phyloP scores from a whole-genome alignment of 352 stramenopile species.

The Globisporangium parvum region DNA sequence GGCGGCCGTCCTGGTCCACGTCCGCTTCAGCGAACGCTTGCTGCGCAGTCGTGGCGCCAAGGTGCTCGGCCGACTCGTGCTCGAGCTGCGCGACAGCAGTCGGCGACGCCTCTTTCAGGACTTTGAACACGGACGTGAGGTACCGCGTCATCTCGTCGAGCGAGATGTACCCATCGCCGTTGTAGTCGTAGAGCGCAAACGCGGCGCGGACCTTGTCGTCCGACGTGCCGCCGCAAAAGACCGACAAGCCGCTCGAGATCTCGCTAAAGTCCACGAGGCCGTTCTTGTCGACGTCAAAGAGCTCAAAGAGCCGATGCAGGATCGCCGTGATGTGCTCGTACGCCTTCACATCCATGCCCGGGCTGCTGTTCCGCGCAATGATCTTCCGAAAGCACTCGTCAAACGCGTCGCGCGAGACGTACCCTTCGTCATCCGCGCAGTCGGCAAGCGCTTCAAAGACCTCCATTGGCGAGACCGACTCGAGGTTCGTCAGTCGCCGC shows the following conservation, averaged over 20 bases:
- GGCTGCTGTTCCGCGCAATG: slow-evolving; percentile 33
- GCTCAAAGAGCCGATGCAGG: slow-evolving; percentile 67
- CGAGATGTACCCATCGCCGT: slow-evolving; percentile 80
- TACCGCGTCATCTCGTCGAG: slow-evolving; percentile 83
- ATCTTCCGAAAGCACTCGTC: slow-evolving; percentile 76
- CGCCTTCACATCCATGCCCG: slow-evolving; percentile 35
- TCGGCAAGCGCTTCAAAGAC: slow-evolving; percentile 74
- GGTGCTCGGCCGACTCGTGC: slow-evolving; percentile 46
- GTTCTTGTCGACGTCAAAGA: slow-evolving; percentile 86
- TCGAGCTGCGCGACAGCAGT: slow-evolving; percentile 36
- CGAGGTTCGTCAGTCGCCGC: slow-evolving; percentile 65
- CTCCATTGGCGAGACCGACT: slow-evolving; percentile 66
- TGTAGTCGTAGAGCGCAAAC: slow-evolving; percentile 84
- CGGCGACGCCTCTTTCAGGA: slow-evolving; percentile 74
- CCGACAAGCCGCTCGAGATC: slow-evolving; percentile 76
- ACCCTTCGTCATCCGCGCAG: slow-evolving; percentile 62
- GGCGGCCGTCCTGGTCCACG: slow-evolving; percentile 50
- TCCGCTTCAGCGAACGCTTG: slow-evolving; percentile 78
- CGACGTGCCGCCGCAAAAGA: slow-evolving; percentile 79
- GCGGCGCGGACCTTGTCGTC: slow-evolving; percentile 70
- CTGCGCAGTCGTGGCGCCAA: slow-evolving; percentile 54
- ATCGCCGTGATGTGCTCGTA: slow-evolving; percentile 72
- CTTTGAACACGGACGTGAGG: slow-evolving; percentile 79
- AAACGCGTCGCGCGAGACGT: slow-evolving; percentile 65
- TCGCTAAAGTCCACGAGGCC: slow-evolving; percentile 83